Evolutionary conservation across 2,329 filamentous ascomycete species (phyloP), one percentile per base, ranked within the genome.

Genomic region (Aspergillus nomiae): DNA sequence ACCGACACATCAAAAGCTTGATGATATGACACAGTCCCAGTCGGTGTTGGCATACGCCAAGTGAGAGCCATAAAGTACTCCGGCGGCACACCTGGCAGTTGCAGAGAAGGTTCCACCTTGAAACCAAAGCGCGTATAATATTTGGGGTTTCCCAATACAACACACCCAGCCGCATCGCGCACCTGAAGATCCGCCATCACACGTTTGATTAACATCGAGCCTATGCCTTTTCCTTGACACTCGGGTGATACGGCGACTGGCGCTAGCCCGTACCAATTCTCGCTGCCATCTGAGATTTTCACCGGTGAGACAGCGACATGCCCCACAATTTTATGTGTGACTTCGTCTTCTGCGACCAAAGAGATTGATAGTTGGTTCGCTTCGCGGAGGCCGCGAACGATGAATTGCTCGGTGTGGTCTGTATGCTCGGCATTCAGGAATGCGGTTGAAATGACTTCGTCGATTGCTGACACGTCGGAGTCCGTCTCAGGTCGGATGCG

Each of bases 101-200:
- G 19, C 32, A 56, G 34, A n/a, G n/a, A 16, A 5, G 19, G 32
- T 2, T 38, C 10, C 1, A 8, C 34, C 6, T 19, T n/a, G 21
- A 56, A 56, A 7, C 54, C 54, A 56, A 56, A 56, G 3, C 54
- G 54, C 14, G 54, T 41, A 38, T 56, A 56, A 16, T 56, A 56
- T 3, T n/a, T 19, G 0, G 54, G 54, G 7, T 24, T 41, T 28
- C 54, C 54, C 24, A 56, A 36, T 16, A 56, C 54, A 24, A 56
- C 54, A 28, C 54, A 56, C n/a, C 54, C 54, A 8, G 54, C 54
- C 2, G 54, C 54, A 14, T 43, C 8, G 9, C 12, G 19, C 1
- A 4, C 24, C 12, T 41, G 30, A 21, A 56, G 32, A 19, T 30
- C 54, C 8, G 8, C 10, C 9, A 56, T 9, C 4, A 24, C 21